Evolutionary conservation across 2,329 filamentous ascomycete genomes (phyloP), one percentile per base, ranked within the genome.

Genomic region (Cyclaneusma minus): DNA sequence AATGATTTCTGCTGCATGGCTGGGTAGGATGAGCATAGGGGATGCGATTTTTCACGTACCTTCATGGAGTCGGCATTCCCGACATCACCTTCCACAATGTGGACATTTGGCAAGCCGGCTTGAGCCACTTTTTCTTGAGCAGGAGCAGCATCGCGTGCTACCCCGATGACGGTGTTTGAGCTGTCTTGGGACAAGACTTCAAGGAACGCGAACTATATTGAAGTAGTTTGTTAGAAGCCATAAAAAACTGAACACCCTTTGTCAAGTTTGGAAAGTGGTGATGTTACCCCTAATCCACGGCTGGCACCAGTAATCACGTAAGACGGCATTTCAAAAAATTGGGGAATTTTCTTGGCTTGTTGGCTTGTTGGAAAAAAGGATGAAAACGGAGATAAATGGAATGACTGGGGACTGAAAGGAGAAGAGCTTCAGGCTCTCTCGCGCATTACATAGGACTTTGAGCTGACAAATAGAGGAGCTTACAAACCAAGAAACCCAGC

Each of bases 171-270:
- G 0, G 42, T 43, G 35, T 62, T 62, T n/a, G 38, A 28, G 3
- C 52, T 40, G 33, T 62, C 43, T 12, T 40, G 36, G 1, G 62
- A 62, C 3, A 64, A 34, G 15, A 59, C 48, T n/a, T 42, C 44
- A 15, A 68, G 32, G 39, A 67, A 60, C 32, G 55, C 62, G 27
- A 53, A 64, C 63, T 66, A 19, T 16, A 19, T 26, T 19, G 12
- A 26, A 26, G 14, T n/a, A 7, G 24, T 11, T 11, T 20, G 12
- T 25, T 12, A 25, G n/a, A 13, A 21, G 24, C 13, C 15, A 19
- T 21, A 12, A 25, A 25, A 30, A 21, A n/a, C n/a, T n/a, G n/a
- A n/a, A n/a, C n/a, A n/a, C n/a, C n/a, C n/a, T n/a, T n/a, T n/a
- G n/a, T n/a, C n/a, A n/a, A n/a, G n/a, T n/a, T n/a, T n/a, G n/a